A percentile compares a stretch with the other conserved stretches of the same genome.
phyloP scores from a whole-genome alignment of 2,329 filamentous ascomycete species.

The Huntiella moniliformis region DNA sequence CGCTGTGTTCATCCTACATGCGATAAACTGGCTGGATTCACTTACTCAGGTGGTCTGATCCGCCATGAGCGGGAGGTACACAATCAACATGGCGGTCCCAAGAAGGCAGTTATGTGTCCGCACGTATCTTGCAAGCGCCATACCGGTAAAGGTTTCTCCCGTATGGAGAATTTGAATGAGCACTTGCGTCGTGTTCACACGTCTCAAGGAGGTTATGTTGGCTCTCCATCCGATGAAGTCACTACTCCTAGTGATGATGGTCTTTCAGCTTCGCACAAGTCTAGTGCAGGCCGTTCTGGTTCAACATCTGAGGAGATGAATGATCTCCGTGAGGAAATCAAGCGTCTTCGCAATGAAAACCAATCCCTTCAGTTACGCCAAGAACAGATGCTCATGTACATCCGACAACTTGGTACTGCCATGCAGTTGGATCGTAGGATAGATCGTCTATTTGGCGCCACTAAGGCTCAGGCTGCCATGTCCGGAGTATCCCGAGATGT shows the following conservation, averaged over 20 bases:
- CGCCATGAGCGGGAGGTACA: conserved; percentile 90
- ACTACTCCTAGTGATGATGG: conserved; percentile 26
- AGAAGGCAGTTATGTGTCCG: conserved; percentile 73
- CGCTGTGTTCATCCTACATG: conserved; percentile 68
- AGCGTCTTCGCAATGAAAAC: conserved; percentile 47
- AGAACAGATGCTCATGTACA: too few relatives aligned
- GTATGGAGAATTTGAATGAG: conserved; percentile 86
- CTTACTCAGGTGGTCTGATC: conserved; percentile 76
- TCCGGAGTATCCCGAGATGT: too few relatives aligned
- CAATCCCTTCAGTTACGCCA: conserved; percentile 29
- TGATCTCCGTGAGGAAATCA: conserved; percentile 45
- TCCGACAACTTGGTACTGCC: too few relatives aligned
- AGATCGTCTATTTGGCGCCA: too few relatives aligned
- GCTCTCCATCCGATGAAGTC: conserved; percentile 19
- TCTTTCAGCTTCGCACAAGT: conserved; percentile 12
- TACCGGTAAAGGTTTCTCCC: conserved; percentile 73
- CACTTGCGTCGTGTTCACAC: conserved; percentile 81
- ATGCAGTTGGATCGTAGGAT: too few relatives aligned
- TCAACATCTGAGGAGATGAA: conserved; percentile 25
- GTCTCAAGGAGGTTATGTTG: conserved; percentile 37
- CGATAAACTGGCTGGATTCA: conserved; percentile 84
- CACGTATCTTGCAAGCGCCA: conserved; percentile 77
- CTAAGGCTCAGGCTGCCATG: too few relatives aligned
- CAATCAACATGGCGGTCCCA: conserved; percentile 71
- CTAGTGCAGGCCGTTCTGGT: conserved; percentile 3